Percentiles rank a stretch among this genome's conserved stretches.
phyloP scores from a whole-genome alignment of 306 rosid species.

The Dryas octopetala region DNA sequence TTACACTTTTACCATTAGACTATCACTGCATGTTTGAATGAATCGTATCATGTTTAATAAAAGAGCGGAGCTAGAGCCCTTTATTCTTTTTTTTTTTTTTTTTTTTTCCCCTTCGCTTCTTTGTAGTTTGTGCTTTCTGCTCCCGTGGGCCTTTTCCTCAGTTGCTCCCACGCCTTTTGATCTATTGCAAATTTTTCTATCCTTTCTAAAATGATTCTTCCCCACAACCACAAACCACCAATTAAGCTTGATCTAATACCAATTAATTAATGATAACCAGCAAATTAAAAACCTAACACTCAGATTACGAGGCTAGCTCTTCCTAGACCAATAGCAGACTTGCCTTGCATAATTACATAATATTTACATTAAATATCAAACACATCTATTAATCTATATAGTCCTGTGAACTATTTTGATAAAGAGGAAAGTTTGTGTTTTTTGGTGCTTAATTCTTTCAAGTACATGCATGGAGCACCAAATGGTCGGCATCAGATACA shows the following conservation, averaged over 20 bases:
- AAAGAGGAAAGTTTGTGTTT: background rate
- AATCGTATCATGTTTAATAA: no score
- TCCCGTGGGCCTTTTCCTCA: conserved; percentile 33
- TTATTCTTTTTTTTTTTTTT: no score
- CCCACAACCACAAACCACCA: conserved; percentile 16
- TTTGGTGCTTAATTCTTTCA: background rate
- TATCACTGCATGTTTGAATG: no score
- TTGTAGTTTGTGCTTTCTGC: conserved; percentile 26
- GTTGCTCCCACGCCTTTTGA: conserved; percentile 26
- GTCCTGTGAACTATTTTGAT: background rate
- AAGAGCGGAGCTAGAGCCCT: no score
- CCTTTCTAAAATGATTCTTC: background rate
- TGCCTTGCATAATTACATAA: no score
- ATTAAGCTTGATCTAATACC: background rate
- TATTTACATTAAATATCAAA: no score
- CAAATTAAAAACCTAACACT: no score
- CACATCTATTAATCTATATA: no score
- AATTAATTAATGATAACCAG: no score
- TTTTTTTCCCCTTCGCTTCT: background rate
- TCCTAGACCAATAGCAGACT: no score
- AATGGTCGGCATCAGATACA: conserved; percentile 1
- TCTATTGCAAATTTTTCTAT: background rate
- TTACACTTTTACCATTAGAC: no score
- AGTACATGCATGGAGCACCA: background rate
- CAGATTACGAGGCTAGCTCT: no score